Evolutionary conservation across 2,329 filamentous ascomycete species (phyloP).

Genomic region (Verticillium alfalfae): DNA sequence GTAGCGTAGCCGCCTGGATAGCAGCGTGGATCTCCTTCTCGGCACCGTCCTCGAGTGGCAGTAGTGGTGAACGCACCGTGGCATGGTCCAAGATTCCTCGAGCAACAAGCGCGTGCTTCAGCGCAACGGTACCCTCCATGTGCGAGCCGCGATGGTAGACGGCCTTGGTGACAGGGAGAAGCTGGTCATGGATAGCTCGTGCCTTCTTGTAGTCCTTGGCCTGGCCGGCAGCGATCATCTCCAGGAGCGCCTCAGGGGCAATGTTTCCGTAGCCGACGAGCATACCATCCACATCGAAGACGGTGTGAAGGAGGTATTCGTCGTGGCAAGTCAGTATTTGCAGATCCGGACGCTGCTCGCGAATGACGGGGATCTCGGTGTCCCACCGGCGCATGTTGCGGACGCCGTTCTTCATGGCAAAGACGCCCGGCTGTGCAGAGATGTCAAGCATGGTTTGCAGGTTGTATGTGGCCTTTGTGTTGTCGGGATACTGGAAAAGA

Average conservation of each 20-base stretch:
- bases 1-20: slow-evolving; percentile 20
- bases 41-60: slow-evolving; percentile 35
- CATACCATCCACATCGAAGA: slow-evolving; percentile 47
- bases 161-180: slow-evolving; percentile 45
- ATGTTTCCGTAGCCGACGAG: slow-evolving; percentile 50
- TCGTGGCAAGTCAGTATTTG: slow-evolving; percentile 47
- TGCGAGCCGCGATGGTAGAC: slow-evolving; percentile 50
- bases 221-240: slow-evolving; percentile 45
- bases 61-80: slow-evolving; percentile 41
- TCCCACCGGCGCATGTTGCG: slow-evolving; percentile 54
- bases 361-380: slow-evolving; percentile 48
- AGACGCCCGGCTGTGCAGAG: slow-evolving; percentile 43
- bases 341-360: slow-evolving; percentile 38
- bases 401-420: slow-evolving; percentile 53
- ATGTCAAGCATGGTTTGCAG: slow-evolving; percentile 48
- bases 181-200: slow-evolving; percentile 41
- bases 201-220: slow-evolving; percentile 41
- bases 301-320: slow-evolving; percentile 46
- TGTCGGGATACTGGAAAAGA: slow-evolving; percentile 48
- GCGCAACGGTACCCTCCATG: slow-evolving; percentile 47
- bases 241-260: slow-evolving; percentile 41
- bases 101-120: slow-evolving; percentile 47
- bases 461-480: slow-evolving; percentile 46
- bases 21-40: slow-evolving; percentile 36
- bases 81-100: slow-evolving; percentile 42